Evolutionary conservation across 768 basidiomycete species (phyloP).

Genomic region (Amanita rubescens): DNA sequence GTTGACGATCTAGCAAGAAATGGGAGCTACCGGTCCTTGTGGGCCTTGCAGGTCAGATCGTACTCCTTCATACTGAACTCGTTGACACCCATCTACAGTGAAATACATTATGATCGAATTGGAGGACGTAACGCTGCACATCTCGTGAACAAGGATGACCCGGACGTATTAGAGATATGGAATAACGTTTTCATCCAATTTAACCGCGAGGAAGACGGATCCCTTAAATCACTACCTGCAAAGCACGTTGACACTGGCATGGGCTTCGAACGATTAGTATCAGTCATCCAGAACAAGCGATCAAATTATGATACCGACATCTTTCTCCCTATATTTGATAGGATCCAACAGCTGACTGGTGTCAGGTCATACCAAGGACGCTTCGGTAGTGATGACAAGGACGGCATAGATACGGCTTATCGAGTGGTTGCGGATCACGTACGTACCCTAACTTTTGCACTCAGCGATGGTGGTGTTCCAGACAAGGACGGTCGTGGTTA

Average conservation of each 20-base stretch:
- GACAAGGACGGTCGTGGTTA: constrained; percentile 96
- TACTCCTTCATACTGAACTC: constrained; percentile 2
- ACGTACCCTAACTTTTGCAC: constrained; percentile 88
- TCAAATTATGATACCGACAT: constrained; percentile 99
- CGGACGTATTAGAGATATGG: constrained; percentile 97
- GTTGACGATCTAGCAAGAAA: constrained; percentile 51
- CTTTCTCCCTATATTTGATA: constrained; percentile 82
- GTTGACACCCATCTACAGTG: constrained; percentile 35
- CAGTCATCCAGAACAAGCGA: constrained; percentile 79
- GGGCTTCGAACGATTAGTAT: constrained; percentile 98
- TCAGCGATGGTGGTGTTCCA: constrained; percentile 95
- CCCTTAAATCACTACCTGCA: constrained; percentile 71
- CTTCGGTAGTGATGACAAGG: constrained; percentile 90
- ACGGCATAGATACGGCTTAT: constrained; percentile 97
- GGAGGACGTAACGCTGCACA: constrained; percentile 94
- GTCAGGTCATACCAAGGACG: constrained; percentile 84
- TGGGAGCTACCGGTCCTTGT: constrained; percentile 97
- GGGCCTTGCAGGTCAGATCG: constrained; percentile 80
- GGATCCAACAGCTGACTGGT: constrained; percentile 83
- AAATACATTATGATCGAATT: constrained; percentile 95
- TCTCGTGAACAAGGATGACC: constrained; percentile 94
- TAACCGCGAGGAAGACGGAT: constrained; percentile 88
- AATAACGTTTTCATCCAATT: constrained; percentile 99
- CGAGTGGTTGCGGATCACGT: constrained; percentile 96
- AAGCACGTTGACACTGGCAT: constrained; percentile 99